Base-by-base conservation (phyloP, 164 flowering plant genomes). In the Umbilicus rupestris region DNA sequence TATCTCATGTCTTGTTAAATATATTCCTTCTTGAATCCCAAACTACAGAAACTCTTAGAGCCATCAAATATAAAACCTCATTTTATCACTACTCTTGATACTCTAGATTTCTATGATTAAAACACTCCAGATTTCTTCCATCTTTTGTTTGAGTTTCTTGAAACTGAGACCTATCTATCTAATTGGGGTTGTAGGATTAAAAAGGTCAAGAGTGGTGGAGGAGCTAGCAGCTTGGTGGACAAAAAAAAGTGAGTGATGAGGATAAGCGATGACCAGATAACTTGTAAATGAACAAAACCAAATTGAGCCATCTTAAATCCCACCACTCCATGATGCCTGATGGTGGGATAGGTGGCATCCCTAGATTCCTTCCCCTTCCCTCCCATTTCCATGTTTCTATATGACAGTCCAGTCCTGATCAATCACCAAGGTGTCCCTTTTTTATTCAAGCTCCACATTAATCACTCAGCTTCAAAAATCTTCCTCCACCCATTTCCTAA, bases 331-430 rank as follows among this genome's bases (percentile, higher is more conserved):
- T 81, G 85, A 81, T 82, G 68, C 77, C 28, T 87, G 92, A 83
- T 80, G 88, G 92, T 79, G 85, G 87, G 80, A 85, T 82, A 83
- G 89, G 89, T 84, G 74, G 80, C 92, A 87, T 74, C 30, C 78
- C 70, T 55, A 73, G 82, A 79, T 81, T 80, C 83, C 84, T 72
- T 24, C 68, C 30, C 20, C 12, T 39, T 33, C 59, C 62, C 58
- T 29, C 12, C 64, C 60, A 63, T 70, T 72, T 42, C 71, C 59
- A 41, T 12, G 41, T 47, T 60, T 24, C 71, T 70, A 70, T 35
- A n/a, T n/a, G n/a, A n/a, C 66, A 67, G 37, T 50, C 29, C 50
- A 1, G 6, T 19, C 3, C 26, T 28, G 28, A 52, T n/a, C n/a
- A n/a, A n/a, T n/a, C n/a, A n/a, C n/a, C n/a, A n/a, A n/a, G n/a